phyloP scores from a whole-genome alignment of 2,329 filamentous ascomycete genomes.

The Talaromyces verruculosus region DNA sequence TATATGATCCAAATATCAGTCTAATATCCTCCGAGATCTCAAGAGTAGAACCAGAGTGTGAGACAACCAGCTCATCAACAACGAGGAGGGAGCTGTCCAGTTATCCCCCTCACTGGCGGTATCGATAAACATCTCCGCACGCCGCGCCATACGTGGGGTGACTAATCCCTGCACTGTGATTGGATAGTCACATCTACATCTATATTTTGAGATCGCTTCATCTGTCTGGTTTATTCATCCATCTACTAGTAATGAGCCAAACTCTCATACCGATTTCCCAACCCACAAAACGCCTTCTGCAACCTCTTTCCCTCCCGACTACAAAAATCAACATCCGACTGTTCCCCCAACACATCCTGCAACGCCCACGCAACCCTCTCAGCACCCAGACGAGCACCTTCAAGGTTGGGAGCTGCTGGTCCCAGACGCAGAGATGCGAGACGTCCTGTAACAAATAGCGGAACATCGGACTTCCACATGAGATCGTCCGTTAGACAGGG shows the following conservation, averaged over 20 bases:
- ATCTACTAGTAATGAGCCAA: conserved; percentile 21
- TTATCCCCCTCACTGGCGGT: neutral
- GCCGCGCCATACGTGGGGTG: conserved; percentile 12
- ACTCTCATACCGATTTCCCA: conserved; percentile 42
- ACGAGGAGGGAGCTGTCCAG: neutral
- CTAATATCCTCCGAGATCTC: too few species aligned
- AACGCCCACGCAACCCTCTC: conserved; percentile 72
- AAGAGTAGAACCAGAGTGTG: neutral
- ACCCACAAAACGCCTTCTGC: conserved; percentile 40
- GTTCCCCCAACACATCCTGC: conserved; percentile 55
- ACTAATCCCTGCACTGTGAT: conserved; percentile 8
- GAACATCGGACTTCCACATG: conserved; percentile 71
- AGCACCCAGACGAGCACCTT: conserved; percentile 69
- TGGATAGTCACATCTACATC: neutral
- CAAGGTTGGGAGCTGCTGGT: conserved; percentile 71
- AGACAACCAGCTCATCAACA: neutral
- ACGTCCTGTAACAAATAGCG: conserved; percentile 68
- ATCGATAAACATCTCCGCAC: conserved; percentile 18
- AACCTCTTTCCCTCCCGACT: conserved; percentile 29
- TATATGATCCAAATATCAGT: too few species aligned
- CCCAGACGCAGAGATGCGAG: conserved; percentile 68
- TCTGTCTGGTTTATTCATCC: neutral
- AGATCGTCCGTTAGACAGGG: conserved; percentile 74
- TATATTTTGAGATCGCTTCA: neutral
- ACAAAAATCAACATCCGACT: conserved; percentile 21